Evolutionary conservation across 1,284 basidiomycete genomes (phyloP).

Genomic region (Somion occarium): DNA sequence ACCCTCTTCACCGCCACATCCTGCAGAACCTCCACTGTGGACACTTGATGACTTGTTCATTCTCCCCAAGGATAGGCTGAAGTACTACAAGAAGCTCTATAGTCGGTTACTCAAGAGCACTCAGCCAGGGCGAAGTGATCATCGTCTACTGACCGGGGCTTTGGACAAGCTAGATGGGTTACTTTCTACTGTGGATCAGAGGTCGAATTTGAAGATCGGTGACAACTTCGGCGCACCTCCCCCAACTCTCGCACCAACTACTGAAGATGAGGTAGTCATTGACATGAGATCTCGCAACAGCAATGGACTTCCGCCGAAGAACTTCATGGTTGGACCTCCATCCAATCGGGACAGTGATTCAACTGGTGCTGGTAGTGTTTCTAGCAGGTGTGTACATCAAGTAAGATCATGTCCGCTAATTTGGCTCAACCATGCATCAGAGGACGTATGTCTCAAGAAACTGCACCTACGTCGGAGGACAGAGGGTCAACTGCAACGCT

Average conservation of each 20-base stretch:
- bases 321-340: slow-evolving; percentile 15
- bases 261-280: slow-evolving; percentile 41
- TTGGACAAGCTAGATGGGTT: slow-evolving; percentile 80
- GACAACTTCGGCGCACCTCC: slow-evolving; percentile 14
- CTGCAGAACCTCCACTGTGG: slow-evolving; percentile 54
- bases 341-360: slow-evolving; percentile 23
- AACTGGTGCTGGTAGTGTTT: slow-evolving; percentile 35
- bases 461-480: slow-evolving; percentile 48
- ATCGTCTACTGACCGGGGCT: slow-evolving; percentile 76
- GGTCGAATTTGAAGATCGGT: slow-evolving; percentile 44
- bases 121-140: slow-evolving; percentile 83
- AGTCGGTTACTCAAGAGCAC: slow-evolving; percentile 84
- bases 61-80: slow-evolving; percentile 79
- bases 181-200: slow-evolving; percentile 61
- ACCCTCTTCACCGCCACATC: slow-evolving; percentile 30
- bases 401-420: neutral
- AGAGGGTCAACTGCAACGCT: slow-evolving; percentile 45
- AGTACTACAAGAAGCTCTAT: slow-evolving; percentile 94
- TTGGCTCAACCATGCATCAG: slow-evolving; percentile 26
- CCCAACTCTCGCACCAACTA: slow-evolving; percentile 26
- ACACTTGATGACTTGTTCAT: slow-evolving; percentile 86
- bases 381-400: slow-evolving; percentile 45
- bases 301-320: slow-evolving; percentile 9
- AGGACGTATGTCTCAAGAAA: slow-evolving; percentile 56
- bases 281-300: slow-evolving; percentile 40